Percentiles rank a stretch among this genome's conserved stretches.
phyloP scores from a whole-genome alignment of 768 basidiomycete genomes.

The Tulasnella sp. region DNA sequence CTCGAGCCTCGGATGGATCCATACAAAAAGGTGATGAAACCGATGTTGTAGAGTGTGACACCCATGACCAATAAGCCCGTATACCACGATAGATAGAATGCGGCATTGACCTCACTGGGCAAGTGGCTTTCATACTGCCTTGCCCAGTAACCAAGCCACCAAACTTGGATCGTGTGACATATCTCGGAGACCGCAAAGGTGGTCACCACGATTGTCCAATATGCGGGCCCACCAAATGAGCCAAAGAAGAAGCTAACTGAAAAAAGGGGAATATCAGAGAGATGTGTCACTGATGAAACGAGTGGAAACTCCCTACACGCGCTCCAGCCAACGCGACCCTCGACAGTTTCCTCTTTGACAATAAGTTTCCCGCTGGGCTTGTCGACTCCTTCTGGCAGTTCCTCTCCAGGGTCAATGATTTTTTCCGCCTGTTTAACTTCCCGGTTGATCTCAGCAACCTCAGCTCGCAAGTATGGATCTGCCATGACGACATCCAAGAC shows the following conservation, averaged over 20 bases:
- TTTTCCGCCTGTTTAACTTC: slow-evolving; percentile 25
- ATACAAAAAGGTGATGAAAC: slow-evolving; percentile 34
- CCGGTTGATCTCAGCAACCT: slow-evolving; percentile 26
- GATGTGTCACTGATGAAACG: neutral
- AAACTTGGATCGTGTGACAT: slow-evolving; percentile 27
- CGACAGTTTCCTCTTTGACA: slow-evolving; percentile 50
- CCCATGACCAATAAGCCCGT: slow-evolving; percentile 29
- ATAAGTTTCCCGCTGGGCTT: slow-evolving; percentile 47
- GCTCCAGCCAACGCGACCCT: slow-evolving; percentile 47
- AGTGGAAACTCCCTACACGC: slow-evolving; percentile 26
- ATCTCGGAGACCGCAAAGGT: slow-evolving; percentile 22
- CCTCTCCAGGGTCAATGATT: slow-evolving; percentile 23
- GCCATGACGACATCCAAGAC: slow-evolving; percentile 38
- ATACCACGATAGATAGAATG: slow-evolving; percentile 39
- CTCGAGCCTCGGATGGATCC: slow-evolving; percentile 46
- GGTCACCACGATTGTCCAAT: slow-evolving; percentile 27
- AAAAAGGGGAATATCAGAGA: neutral
- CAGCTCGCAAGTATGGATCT: slow-evolving; percentile 29
- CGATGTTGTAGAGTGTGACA: slow-evolving; percentile 28
- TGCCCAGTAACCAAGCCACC: slow-evolving; percentile 33
- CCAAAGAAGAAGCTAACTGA: slow-evolving; percentile 31
- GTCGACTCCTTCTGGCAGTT: neutral
- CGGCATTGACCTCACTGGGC: slow-evolving; percentile 28
- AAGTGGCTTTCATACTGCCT: slow-evolving; percentile 16
- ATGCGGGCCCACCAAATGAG: slow-evolving; percentile 25